These are phyloP conservation scores for Ascochyta clinopodiicola DNA, from an alignment of 2,329 filamentous ascomycete species.

Conservation along the genomic window DNA sequence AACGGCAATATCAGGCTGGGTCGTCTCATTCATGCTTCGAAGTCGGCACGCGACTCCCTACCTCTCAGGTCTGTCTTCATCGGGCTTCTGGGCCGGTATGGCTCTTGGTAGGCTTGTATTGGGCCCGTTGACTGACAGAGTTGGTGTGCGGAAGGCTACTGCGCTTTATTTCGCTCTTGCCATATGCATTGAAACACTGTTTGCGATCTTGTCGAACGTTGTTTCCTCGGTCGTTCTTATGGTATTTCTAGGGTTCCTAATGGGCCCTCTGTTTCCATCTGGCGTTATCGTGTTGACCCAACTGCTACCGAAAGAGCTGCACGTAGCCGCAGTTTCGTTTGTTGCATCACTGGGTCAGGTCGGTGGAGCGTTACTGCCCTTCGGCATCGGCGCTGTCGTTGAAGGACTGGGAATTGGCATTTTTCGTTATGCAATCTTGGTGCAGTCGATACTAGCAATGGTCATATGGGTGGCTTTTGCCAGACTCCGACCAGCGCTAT, in stretches of 20 bases:
- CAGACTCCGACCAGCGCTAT: neutral
- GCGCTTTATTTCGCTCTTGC: constrained; percentile 32
- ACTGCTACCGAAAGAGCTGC: constrained; percentile 49
- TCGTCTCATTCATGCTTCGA: constrained; percentile 55
- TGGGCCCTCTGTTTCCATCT: constrained; percentile 54
- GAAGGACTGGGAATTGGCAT: constrained; percentile 49
- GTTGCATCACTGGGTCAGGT: constrained; percentile 55
- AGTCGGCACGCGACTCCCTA: constrained; percentile 47
- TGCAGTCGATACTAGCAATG: constrained; percentile 30
- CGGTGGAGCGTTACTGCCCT: constrained; percentile 53
- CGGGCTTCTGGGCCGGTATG: constrained; percentile 56
- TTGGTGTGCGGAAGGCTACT: constrained; percentile 37
- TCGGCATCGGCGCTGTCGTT: constrained; percentile 52
- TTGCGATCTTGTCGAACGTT: constrained; percentile 25
- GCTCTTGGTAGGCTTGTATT: constrained; percentile 47
- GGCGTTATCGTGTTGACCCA: constrained; percentile 49
- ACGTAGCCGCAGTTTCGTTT: constrained; percentile 54
- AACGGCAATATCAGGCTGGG: constrained; percentile 55
- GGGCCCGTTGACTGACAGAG: constrained; percentile 36
- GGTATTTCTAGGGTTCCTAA: constrained; percentile 47
- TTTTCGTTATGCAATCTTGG: constrained; percentile 44
- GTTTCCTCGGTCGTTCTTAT: constrained; percentile 42
- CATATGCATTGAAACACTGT: constrained; percentile 27
- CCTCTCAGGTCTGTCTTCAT: constrained; percentile 51
- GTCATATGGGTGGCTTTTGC: constrained; percentile 33